Conservation (phyloP, 257 asterid species). For the Solanum medicagineum region DNA sequence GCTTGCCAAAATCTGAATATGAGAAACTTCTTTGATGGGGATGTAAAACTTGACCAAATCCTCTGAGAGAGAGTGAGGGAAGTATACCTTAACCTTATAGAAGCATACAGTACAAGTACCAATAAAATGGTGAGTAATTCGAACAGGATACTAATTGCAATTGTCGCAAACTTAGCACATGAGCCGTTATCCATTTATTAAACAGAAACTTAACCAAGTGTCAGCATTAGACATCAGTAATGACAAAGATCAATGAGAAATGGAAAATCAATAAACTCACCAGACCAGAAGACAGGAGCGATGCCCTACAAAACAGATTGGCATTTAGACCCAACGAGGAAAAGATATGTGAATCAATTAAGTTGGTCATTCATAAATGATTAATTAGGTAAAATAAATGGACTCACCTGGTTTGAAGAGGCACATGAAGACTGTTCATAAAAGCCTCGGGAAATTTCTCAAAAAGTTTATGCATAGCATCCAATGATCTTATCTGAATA, state of each 20-base stretch:
- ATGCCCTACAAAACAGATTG: conserved; percentile 49
- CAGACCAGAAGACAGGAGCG: conserved; percentile 49
- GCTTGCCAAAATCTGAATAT: too few species aligned
- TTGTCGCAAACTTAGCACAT: not conserved
- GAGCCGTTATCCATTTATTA: not conserved
- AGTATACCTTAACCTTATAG: not conserved
- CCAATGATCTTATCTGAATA: conserved; percentile 88
- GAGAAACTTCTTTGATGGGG: too few species aligned
- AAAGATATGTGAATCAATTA: not conserved
- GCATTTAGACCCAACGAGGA: not conserved
- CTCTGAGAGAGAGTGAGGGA: not conserved
- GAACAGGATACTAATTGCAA: not conserved
- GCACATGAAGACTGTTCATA: conserved; percentile 72
- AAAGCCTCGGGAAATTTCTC: conserved; percentile 90
- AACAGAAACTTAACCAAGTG: not conserved
- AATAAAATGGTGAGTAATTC: not conserved
- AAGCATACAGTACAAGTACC: not conserved
- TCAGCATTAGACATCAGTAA: not conserved
- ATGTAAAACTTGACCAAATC: not conserved
- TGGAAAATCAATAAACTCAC: conserved; percentile 28
- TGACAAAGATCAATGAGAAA: not conserved
- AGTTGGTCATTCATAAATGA: not conserved
- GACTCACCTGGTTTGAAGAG: conserved; percentile 45
- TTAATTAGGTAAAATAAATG: not conserved
- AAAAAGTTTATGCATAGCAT: conserved; percentile 85